A percentile compares a stretch with the other conserved stretches of the same genome.
phyloP scores from a whole-genome alignment of 257 asterid genomes.

The Salvia rosmarinus region DNA sequence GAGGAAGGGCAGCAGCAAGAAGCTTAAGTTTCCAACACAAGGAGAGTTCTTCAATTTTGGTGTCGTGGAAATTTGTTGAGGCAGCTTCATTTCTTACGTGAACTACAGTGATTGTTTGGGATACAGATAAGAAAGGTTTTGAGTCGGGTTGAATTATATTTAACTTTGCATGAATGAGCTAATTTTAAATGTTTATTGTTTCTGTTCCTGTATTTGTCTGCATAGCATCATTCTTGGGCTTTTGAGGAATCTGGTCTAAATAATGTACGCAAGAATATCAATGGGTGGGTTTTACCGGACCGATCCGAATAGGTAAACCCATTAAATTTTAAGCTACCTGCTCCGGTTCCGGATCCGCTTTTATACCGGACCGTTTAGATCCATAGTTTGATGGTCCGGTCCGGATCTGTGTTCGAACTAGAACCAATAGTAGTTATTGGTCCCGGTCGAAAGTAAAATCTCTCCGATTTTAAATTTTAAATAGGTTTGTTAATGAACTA shows the following conservation, averaged over 20 bases:
- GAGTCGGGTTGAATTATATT: constrained; percentile 2
- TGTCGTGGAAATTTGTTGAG: constrained; percentile 21
- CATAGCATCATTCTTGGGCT: not conserved
- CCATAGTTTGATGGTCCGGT: too few relatives aligned
- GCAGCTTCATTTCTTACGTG: not conserved
- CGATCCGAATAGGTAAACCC: too few relatives aligned
- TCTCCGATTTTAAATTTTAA: too few relatives aligned
- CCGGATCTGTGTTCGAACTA: too few relatives aligned
- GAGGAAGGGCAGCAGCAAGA: constrained; percentile 48
- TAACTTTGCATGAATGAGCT: not conserved
- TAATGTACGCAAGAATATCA: too few relatives aligned
- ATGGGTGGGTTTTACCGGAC: too few relatives aligned
- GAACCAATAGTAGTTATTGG: too few relatives aligned
- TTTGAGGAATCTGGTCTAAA: not conserved
- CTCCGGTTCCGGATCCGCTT: too few relatives aligned
- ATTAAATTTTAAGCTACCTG: too few relatives aligned
- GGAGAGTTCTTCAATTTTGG: constrained; percentile 45
- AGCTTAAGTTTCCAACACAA: constrained; percentile 37
- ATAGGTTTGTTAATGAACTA: too few relatives aligned
- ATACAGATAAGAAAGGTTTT: not conserved
- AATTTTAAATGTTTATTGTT: not conserved
- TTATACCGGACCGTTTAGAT: too few relatives aligned
- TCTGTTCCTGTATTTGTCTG: not conserved
- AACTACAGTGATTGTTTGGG: not conserved
- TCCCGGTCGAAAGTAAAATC: too few relatives aligned